Evolutionary conservation across 1,139 yeast genomes (phyloP).

Genomic region (Magnusiomyces fungicola): DNA sequence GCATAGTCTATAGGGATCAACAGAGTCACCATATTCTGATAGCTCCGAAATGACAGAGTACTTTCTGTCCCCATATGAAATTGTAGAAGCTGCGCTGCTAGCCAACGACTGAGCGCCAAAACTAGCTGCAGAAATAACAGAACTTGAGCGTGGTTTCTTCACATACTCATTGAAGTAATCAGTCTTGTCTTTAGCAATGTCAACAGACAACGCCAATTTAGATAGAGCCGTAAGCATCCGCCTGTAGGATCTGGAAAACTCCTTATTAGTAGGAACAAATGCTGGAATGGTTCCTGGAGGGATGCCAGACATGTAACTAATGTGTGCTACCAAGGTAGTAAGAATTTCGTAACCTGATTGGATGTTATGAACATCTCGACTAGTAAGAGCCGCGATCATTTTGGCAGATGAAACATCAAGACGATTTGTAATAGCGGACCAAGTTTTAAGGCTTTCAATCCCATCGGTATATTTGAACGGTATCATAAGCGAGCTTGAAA

Average conservation of each 20-base stretch:
- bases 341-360: constrained; percentile 19
- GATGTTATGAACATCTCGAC: constrained; percentile 17
- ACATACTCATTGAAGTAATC: constrained; percentile 1
- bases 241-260: constrained; percentile 22
- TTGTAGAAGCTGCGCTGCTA: neutral
- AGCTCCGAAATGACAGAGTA: constrained; percentile 13
- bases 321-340: constrained; percentile 22
- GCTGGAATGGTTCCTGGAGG: constrained; percentile 27
- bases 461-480: constrained; percentile 13
- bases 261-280: constrained; percentile 18
- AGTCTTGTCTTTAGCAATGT: constrained; percentile 15
- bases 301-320: constrained; percentile 25
- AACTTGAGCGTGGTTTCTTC: constrained; percentile 10
- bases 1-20: constrained; percentile 12
- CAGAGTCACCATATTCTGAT: constrained; percentile 11
- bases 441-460: constrained; percentile 14
- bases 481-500: constrained; percentile 13
- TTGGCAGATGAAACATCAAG: constrained; percentile 12
- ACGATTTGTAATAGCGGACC: constrained; percentile 18
- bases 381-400: constrained; percentile 14
- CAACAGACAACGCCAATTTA: constrained; percentile 21
- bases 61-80: constrained; percentile 5
- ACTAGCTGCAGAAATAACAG: constrained; percentile 12
- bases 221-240: constrained; percentile 23
- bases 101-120: constrained; percentile 9